A percentile compares a stretch with the other conserved stretches of the same genome.
Conservation (phyloP, 345 rosid genomes). For the Syzygium aromaticum region DNA sequence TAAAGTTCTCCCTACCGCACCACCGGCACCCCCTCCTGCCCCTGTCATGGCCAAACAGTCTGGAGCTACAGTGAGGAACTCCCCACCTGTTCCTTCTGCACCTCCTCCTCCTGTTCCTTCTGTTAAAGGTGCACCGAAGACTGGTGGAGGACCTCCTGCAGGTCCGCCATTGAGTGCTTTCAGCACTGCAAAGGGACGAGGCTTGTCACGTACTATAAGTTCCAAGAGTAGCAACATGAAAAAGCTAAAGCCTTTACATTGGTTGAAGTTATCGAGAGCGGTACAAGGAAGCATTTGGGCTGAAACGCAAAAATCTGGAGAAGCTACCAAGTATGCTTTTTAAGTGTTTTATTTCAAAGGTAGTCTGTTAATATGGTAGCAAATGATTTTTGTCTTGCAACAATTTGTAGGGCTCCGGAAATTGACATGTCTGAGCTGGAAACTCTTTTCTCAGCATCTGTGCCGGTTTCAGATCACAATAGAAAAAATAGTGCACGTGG, state of each 20-base stretch:
- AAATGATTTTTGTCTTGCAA: neutral
- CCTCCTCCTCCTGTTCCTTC: constrained; percentile 42
- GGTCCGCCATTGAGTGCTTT: constrained; percentile 49
- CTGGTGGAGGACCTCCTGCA: constrained; percentile 21
- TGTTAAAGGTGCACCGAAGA: constrained; percentile 13
- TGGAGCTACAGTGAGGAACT: neutral
- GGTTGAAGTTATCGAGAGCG: constrained; percentile 92
- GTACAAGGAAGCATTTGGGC: constrained; percentile 98
- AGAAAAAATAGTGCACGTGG: constrained; percentile 29
- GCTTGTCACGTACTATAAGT: constrained; percentile 50
- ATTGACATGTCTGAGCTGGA: constrained; percentile 96
- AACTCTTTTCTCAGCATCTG: constrained; percentile 74
- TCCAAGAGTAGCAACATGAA: constrained; percentile 47
- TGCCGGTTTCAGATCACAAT: constrained; percentile 39
- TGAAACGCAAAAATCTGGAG: constrained; percentile 82
- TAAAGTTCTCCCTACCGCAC: constrained; percentile 15
- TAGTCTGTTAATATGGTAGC: neutral
- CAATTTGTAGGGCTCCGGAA: constrained; percentile 66
- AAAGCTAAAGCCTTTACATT: constrained; percentile 92
- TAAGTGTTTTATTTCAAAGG: neutral
- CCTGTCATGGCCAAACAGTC: constrained; percentile 1
- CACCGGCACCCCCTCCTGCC: constrained; percentile 16
- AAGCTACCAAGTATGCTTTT: constrained; percentile 60
- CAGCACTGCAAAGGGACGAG: constrained; percentile 45
- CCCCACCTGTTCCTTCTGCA: constrained; percentile 15